phyloP scores from a whole-genome alignment of 805 yeast species.

The Starmerella stellata region DNA sequence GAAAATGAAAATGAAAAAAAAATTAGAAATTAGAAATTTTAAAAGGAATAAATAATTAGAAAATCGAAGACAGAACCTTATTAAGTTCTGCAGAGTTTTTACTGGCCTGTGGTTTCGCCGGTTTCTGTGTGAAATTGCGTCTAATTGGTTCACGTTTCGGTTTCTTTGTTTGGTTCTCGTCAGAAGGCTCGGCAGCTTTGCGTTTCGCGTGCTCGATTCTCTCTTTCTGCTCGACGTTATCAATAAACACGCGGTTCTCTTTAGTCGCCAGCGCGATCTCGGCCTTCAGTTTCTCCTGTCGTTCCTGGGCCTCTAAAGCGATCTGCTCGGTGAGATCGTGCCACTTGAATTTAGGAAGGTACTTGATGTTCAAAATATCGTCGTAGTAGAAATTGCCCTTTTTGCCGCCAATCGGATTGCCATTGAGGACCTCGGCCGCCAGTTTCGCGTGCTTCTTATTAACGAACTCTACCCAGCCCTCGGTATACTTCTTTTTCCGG shows the following conservation, averaged over 20 bases:
- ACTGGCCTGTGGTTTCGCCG: slow-evolving; percentile 23
- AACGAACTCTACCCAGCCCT: slow-evolving; percentile 92
- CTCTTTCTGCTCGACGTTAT: slow-evolving; percentile 64
- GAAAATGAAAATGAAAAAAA: too few species aligned
- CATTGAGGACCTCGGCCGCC: slow-evolving; percentile 72
- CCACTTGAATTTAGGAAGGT: slow-evolving; percentile 88
- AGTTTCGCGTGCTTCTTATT: slow-evolving; percentile 74
- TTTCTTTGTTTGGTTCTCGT: too few species aligned
- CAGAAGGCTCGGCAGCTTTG: slow-evolving; percentile 10
- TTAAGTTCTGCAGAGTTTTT: slow-evolving; percentile 8
- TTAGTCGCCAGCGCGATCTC: slow-evolving; percentile 80
- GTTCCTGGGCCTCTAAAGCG: slow-evolving; percentile 70
- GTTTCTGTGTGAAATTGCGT: slow-evolving; percentile 54
- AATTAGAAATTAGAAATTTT: too few species aligned
- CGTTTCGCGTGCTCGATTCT: slow-evolving; percentile 37
- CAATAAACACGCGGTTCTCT: slow-evolving; percentile 65
- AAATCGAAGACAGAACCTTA: slow-evolving; percentile 16
- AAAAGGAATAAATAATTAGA: too few species aligned
- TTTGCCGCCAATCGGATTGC: slow-evolving; percentile 78
- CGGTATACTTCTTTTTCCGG: slow-evolving; percentile 68
- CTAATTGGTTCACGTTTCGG: slow-evolving; percentile 24
- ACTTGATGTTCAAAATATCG: slow-evolving; percentile 80
- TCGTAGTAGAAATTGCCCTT: slow-evolving; percentile 83
- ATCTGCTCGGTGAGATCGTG: slow-evolving; percentile 82
- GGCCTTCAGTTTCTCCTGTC: slow-evolving; percentile 71